Conservation (phyloP, 108 stramenopile species). For the Phaeodactylum tricornutum region DNA sequence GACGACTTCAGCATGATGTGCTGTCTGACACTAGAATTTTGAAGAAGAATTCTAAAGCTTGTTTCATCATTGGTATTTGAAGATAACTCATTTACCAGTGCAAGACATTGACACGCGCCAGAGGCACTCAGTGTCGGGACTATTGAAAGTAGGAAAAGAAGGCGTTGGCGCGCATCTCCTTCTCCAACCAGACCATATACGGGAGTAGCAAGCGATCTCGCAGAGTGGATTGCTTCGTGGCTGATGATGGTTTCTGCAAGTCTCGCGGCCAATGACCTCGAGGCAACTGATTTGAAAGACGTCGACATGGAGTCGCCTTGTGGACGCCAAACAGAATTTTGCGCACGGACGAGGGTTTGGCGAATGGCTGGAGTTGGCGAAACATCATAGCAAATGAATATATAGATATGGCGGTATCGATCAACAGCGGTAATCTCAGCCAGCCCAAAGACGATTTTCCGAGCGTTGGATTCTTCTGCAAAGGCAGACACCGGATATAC, state of each 20-base stretch:
- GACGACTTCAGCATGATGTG: constrained; percentile 2
- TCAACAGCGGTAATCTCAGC: constrained; percentile 33
- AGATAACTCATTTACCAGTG: not conserved
- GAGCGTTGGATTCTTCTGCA: constrained; percentile 8
- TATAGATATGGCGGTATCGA: constrained; percentile 29
- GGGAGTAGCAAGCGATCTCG: not conserved
- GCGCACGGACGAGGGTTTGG: not conserved
- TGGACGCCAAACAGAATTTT: no score
- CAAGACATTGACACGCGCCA: constrained; percentile 8
- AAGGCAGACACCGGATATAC: constrained; percentile 29
- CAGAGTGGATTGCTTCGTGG: not conserved
- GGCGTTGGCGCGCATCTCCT: constrained; percentile 11
- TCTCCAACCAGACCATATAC: not conserved
- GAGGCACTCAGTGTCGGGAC: constrained; percentile 32
- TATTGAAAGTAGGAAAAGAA: constrained; percentile 25
- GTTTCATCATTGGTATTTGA: not conserved
- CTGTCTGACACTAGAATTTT: not conserved
- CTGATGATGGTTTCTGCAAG: constrained; percentile 20
- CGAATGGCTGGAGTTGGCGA: not conserved
- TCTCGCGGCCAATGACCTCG: constrained; percentile 26
- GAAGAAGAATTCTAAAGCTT: not conserved
- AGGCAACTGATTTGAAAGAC: constrained; percentile 30
- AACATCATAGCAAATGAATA: constrained; percentile 22
- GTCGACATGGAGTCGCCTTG: no score
- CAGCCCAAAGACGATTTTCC: constrained; percentile 3